Evolutionary conservation across 345 rosid genomes (phyloP).

Genomic region (Citrus inodora): DNA sequence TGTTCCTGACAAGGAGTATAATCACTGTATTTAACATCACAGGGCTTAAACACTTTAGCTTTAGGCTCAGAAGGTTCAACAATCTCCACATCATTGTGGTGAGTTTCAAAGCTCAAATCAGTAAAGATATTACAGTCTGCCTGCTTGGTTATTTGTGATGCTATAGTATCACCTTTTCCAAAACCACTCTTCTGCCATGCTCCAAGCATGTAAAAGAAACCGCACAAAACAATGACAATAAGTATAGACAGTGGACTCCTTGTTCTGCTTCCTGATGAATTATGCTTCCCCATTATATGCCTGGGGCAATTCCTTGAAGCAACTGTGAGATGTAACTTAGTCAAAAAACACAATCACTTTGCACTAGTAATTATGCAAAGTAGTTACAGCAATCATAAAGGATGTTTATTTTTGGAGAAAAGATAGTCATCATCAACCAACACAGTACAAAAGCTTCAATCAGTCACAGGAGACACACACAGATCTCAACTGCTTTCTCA

Average conservation of each 20-base stretch:
- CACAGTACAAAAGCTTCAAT: background rate
- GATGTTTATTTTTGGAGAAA: background rate
- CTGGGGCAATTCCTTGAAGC: slow-evolving; percentile 21
- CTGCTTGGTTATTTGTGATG: slow-evolving; percentile 57
- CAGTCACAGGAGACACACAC: background rate
- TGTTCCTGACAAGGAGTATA: slow-evolving; percentile 98
- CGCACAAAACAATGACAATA: slow-evolving; percentile 69
- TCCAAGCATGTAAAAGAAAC: slow-evolving; percentile 89
- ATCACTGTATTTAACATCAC: slow-evolving; percentile 73
- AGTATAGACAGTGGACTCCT: slow-evolving; percentile 68
- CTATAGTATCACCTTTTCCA: slow-evolving; percentile 85
- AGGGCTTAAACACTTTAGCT: slow-evolving; percentile 54
- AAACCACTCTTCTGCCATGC: slow-evolving; percentile 97
- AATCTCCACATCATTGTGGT: slow-evolving; percentile 67
- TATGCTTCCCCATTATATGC: slow-evolving; percentile 57
- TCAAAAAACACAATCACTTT: background rate
- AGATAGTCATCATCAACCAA: background rate
- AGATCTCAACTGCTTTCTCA: background rate
- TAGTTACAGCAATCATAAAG: background rate
- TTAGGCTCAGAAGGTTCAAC: slow-evolving; percentile 49
- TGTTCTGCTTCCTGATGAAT: slow-evolving; percentile 39
- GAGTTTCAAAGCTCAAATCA: slow-evolving; percentile 68
- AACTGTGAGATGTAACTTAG: background rate
- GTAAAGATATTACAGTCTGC: slow-evolving; percentile 61
- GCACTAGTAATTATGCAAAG: background rate